phyloP scores from a whole-genome alignment of 108 stramenopile genomes.

The Cyclostephanos invisitatus region DNA sequence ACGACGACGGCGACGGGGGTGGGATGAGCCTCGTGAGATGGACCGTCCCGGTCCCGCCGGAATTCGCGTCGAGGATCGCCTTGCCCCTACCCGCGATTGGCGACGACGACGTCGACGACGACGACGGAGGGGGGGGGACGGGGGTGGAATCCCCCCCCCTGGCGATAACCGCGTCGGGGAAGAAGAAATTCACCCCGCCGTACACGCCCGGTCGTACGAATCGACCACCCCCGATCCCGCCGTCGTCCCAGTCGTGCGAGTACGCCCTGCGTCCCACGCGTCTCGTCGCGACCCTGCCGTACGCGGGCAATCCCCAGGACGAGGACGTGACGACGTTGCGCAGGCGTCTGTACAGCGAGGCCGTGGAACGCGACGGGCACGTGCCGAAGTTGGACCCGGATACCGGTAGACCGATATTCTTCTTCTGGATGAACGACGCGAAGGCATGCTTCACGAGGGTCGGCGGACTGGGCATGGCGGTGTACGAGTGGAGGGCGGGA shows the following conservation, averaged over 20 bases:
- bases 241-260: conserved; percentile 27
- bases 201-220: conserved; percentile 15
- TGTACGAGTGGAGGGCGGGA: conserved; percentile 82
- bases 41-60: conserved; percentile 63
- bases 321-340: conserved; percentile 65
- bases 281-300: conserved; percentile 71
- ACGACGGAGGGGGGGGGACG: conserved; percentile 20
- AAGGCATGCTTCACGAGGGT: conserved; percentile 78
- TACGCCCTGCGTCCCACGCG: conserved; percentile 51
- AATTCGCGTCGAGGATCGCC: conserved; percentile 53
- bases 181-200: conserved; percentile 11
- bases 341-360: conserved; percentile 71
- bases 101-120: conserved; percentile 34
- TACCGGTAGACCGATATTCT: conserved; percentile 78
- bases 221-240: conserved; percentile 23
- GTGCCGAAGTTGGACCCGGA: conserved; percentile 64
- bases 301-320: conserved; percentile 78
- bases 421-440: conserved; percentile 77
- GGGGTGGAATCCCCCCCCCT: background rate
- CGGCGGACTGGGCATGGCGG: conserved; percentile 81
- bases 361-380: conserved; percentile 67
- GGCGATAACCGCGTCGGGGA: background rate
- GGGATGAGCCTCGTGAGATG: conserved; percentile 50
- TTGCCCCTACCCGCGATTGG: conserved; percentile 56
- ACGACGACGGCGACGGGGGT: conserved; percentile 9